Evolutionary conservation across 2,329 filamentous ascomycete species (phyloP), one percentile per base, ranked within the genome.

Genomic region (Niveomyces coronatus): DNA sequence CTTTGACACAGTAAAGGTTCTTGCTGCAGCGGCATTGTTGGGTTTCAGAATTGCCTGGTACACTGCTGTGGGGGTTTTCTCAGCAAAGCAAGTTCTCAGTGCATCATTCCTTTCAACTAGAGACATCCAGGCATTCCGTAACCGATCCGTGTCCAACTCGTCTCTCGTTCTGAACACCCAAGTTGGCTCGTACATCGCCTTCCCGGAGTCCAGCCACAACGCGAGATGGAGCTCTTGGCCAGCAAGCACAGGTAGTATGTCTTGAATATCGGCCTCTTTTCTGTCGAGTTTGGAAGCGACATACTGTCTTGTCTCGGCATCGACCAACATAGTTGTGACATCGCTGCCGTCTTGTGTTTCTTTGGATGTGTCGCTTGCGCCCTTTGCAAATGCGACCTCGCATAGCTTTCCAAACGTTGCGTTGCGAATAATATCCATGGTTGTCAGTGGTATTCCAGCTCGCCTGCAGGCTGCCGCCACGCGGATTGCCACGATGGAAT

Each of bases 371-470:
- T 33, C 18, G n/a, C 19, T 33, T 13, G 31, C 16, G 14, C 18
- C 31, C n/a, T 33, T 33, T n/a, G 31, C 31, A 33, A 33, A 20
- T 13, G 31, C 31, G 8, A 33, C 31, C 16, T 33, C 31, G 9
- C 31, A 33, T 22, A 33, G 31, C 31, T 33, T 33, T 18, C 31
- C 31, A 3, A 33, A 14, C 19, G 22, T 33, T 15, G 31, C 31
- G 16, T 33, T 33, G 19, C 31, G 31, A 18, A 33, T n/a, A 33
- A 33, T 23, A 14, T 33, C 31, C 31, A 33, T 33, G 19, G 31
- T 33, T 33, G 31, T 33, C 19, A 33, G 19, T 11, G 31, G 15
- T 22, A 33, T 33, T 14, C 23, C 18, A 20, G 19, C 31, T 10
- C 31, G 18, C 19, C 31, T 33, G 31, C 31, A 33, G 18, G 18